Base-by-base conservation (phyloP, 768 basidiomycete genomes). In the Macrolepiota albuminosa region DNA sequence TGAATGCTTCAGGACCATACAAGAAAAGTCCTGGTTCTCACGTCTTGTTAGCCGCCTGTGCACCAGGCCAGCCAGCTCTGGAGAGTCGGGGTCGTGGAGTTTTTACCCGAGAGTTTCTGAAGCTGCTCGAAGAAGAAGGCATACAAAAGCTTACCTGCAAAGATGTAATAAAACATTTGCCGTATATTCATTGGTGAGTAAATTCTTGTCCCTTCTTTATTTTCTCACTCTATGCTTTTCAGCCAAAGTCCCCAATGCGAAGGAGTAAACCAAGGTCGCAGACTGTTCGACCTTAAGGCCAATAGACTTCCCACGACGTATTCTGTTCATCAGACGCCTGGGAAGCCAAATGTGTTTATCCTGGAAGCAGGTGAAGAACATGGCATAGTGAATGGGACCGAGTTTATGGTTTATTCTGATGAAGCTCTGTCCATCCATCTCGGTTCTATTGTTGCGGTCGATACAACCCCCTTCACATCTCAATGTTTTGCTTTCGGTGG, bases 181-280 rank as follows among this genome's bases (percentile, higher is more conserved):
- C 11, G 11, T n/a, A 1, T 34, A 21, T 36, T 36, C n/a, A 34
- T 34, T 36, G 6, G 47, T 48, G 16, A 48, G 47, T 16, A 18
- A 31, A 48, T 6, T 8, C 8, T 48, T 6, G 8, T 9, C 29
- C 16, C 7, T 2, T 16, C 13, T 47, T 29, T 1, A 16, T 29
- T 13, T 48, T 48, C 21, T n/a, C 14, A 33, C 18, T 13, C 16
- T 7, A 14, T 24, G 7, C 14, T 42, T 18, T 11, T n/a, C 34
- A 56, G 54, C 14, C 56, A 61, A 37, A 47, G 42, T 53, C 61
- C 61, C 2, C 56, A 58, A 43, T 58, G 56, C 33, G 36, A 54
- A 54, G 60, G 60, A 21, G n/a, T 50, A 36, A 39, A 57, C 43
- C 48, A 42, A 31, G 31, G 50, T 51, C 56, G 56, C 13, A 50